Percentiles rank a stretch among this genome's conserved stretches.
Evolutionary conservation across 1,284 basidiomycete genomes (phyloP).

Genomic region (Vanrija pseudolonga): DNA sequence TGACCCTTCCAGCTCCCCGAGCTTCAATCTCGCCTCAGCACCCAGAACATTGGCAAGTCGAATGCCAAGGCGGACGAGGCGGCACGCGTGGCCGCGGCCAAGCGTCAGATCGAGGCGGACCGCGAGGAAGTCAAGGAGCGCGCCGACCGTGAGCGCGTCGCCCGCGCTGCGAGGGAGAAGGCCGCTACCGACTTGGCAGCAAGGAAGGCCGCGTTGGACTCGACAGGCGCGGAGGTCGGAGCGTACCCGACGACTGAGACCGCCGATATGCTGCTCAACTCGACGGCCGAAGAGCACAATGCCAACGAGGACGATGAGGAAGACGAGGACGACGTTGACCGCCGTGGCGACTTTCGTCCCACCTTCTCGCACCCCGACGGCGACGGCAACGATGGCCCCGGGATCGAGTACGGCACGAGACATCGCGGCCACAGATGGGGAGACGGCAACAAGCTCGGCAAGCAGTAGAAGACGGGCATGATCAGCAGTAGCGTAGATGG

Average conservation of each 20-base stretch:
- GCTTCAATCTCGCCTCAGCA: slow-evolving; percentile 18
- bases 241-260: neutral
- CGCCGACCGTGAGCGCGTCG: slow-evolving; percentile 30
- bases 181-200: slow-evolving; percentile 8
- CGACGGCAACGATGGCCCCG: too few relatives aligned
- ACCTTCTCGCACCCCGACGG: too few relatives aligned
- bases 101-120: slow-evolving; percentile 40
- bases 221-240: neutral
- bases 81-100: slow-evolving; percentile 27
- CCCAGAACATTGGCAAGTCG: slow-evolving; percentile 8
- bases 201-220: slow-evolving; percentile 3
- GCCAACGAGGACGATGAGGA: neutral
- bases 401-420: too few relatives aligned
- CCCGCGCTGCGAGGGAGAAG: slow-evolving; percentile 19
- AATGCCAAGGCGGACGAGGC: slow-evolving; percentile 32
- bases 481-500: neutral
- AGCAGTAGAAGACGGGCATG: neutral
- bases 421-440: slow-evolving; percentile 11
- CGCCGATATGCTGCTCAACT: neutral
- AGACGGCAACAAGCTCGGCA: slow-evolving; percentile 10
- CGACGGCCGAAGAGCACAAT: neutral
- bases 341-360: neutral
- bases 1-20: slow-evolving; percentile 19
- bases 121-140: slow-evolving; percentile 33
- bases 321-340: slow-evolving; percentile 16